Percentiles rank a stretch among this genome's conserved stretches.
Conservation (phyloP, 2,329 filamentous ascomycete species). For the Exophiala xenobiotica region DNA sequence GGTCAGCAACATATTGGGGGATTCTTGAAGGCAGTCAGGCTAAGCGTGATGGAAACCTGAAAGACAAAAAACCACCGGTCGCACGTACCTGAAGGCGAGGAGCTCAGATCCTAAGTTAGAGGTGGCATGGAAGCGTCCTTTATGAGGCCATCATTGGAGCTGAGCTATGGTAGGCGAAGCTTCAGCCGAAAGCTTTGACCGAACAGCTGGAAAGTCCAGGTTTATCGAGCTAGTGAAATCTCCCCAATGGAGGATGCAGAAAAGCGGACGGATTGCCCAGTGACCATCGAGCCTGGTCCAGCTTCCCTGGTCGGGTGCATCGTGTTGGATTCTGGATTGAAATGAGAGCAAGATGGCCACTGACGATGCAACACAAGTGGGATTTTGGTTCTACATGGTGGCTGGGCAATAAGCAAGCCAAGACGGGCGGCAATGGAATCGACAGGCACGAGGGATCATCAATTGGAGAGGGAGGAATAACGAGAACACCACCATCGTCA, state of each 20-base stretch:
- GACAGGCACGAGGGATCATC: constrained; percentile 13
- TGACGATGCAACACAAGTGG: background rate
- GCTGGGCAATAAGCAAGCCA: constrained; percentile 10
- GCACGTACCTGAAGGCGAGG: too few relatives aligned
- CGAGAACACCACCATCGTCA: background rate
- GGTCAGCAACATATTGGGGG: constrained; percentile 17
- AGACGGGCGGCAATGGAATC: background rate
- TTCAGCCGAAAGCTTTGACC: too few relatives aligned
- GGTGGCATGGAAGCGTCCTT: too few relatives aligned
- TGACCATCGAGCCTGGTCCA: background rate
- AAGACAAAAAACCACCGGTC: too few relatives aligned
- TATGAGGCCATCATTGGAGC: too few relatives aligned
- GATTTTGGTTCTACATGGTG: constrained; percentile 4
- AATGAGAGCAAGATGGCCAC: background rate
- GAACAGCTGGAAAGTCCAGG: too few relatives aligned
- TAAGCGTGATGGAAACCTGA: background rate
- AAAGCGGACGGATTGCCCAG: background rate
- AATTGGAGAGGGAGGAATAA: constrained; percentile 5
- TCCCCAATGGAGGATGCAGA: background rate
- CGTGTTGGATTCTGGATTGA: background rate
- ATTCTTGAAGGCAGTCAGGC: background rate
- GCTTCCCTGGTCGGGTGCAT: background rate
- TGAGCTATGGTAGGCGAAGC: too few relatives aligned
- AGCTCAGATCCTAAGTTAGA: too few relatives aligned
- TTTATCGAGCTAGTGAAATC: too few relatives aligned